Evolutionary conservation across 2,329 filamentous ascomycete genomes (phyloP).

Genomic region (Drechslerella stenobrocha): DNA sequence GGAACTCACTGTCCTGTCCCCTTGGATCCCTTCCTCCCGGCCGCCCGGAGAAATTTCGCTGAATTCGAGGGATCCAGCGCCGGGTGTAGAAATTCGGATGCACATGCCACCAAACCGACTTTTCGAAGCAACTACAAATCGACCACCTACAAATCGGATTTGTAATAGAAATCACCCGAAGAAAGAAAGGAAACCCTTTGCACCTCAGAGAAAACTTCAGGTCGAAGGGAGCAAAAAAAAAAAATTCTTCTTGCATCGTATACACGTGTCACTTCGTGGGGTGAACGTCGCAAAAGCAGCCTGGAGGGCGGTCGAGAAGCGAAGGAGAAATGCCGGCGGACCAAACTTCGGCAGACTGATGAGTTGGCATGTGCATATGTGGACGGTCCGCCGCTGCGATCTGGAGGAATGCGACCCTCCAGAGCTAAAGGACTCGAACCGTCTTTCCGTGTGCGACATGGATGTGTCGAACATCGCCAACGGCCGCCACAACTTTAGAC

Average conservation of each 20-base stretch:
- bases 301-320: constrained; percentile 8
- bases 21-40: constrained; percentile 20
- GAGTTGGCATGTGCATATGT: constrained; percentile 38
- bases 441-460: constrained; percentile 14
- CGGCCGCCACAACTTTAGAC: background rate
- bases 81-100: constrained; percentile 41
- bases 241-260: constrained; percentile 19
- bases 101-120: constrained; percentile 30
- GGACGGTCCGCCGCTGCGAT: constrained; percentile 22
- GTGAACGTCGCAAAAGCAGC: constrained; percentile 31
- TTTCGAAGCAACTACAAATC: constrained; percentile 1
- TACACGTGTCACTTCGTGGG: constrained; percentile 49
- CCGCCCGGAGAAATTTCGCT: constrained; percentile 41
- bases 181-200: constrained; percentile 16
- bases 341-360: constrained; percentile 26
- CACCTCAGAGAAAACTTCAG: background rate
- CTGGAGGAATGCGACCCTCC: constrained; percentile 17
- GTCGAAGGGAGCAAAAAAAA: constrained; percentile 10
- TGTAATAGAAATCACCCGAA: constrained; percentile 25
- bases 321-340: constrained; percentile 11
- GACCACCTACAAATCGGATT: constrained; percentile 31
- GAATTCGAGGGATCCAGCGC: constrained; percentile 27
- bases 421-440: background rate
- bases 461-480: constrained; percentile 7
- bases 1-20: background rate